These are phyloP conservation scores for Yamadazyma dendronema DNA, from an alignment of 1,139 yeast species.

Conservation along the genomic window DNA sequence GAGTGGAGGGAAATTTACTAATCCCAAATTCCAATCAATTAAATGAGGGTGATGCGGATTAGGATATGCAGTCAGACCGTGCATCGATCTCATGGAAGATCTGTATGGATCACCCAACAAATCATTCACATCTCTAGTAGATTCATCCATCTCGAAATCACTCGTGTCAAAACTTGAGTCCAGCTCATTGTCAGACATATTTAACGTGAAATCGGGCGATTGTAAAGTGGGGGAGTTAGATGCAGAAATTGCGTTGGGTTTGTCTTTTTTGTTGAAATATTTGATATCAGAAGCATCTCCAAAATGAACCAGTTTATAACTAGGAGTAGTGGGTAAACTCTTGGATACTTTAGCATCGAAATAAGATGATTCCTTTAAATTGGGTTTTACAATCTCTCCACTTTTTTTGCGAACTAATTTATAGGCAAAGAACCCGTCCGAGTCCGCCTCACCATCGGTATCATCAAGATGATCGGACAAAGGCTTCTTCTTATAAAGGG, in stretches of 20 bases:
- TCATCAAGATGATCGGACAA: neutral
- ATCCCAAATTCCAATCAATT: conserved; percentile 49
- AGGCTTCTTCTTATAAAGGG: neutral
- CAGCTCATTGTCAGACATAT: conserved; percentile 8
- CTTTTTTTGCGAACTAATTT: conserved; percentile 65
- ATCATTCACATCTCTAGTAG: conserved; percentile 16
- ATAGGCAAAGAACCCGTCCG: conserved; percentile 9
- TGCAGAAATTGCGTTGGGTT: conserved; percentile 73
- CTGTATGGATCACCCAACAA: conserved; percentile 13
- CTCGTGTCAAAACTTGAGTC: conserved; percentile 16
- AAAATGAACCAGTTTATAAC: conserved; percentile 75
- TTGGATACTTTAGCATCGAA: conserved; percentile 43
- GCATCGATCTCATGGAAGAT: conserved; percentile 9
- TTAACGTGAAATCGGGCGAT: conserved; percentile 18
- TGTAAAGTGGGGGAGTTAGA: conserved; percentile 54
- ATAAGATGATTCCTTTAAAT: conserved; percentile 49
- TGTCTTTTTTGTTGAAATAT: conserved; percentile 68
- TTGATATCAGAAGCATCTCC: conserved; percentile 55
- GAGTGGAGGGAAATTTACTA: conserved; percentile 45
- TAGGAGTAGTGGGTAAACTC: conserved; percentile 74
- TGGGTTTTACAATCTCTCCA: conserved; percentile 77
- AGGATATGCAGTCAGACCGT: conserved; percentile 27
- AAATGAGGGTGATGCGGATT: conserved; percentile 19
- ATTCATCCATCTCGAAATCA: conserved; percentile 6
- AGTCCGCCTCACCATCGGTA: neutral